A percentile compares a stretch with the other conserved stretches of the same genome.
Conservation (phyloP, 2,329 filamentous ascomycete genomes). For the Zasmidium cellare region DNA sequence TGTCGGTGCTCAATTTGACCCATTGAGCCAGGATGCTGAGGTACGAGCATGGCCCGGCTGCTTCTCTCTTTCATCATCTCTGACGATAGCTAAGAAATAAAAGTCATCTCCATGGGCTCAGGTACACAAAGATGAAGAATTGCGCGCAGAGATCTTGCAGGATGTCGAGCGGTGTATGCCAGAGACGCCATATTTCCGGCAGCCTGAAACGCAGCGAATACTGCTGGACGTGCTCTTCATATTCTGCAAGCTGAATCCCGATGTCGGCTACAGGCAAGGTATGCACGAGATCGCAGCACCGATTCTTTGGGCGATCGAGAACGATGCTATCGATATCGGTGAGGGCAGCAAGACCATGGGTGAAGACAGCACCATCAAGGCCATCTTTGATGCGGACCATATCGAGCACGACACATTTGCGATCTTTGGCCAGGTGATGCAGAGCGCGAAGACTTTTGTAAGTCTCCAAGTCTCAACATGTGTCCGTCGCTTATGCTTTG, state of each 20-base stretch:
- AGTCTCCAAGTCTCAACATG: constrained; percentile 38
- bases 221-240: constrained; percentile 90
- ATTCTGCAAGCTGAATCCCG: constrained; percentile 88
- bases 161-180: constrained; percentile 90
- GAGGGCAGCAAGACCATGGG: constrained; percentile 29
- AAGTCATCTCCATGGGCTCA: constrained; percentile 85
- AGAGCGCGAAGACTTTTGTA: constrained; percentile 67
- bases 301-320: constrained; percentile 78
- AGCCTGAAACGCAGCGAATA: constrained; percentile 73
- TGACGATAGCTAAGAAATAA: constrained; percentile 46
- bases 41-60: constrained; percentile 43
- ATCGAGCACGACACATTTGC: constrained; percentile 90
- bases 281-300: constrained; percentile 97
- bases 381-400: constrained; percentile 66
- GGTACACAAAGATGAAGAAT: constrained; percentile 78
- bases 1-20: constrained; percentile 73
- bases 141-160: constrained; percentile 86
- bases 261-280: constrained; percentile 89
- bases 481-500: constrained; percentile 31
- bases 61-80: constrained; percentile 20
- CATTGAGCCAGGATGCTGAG: constrained; percentile 77
- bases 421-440: constrained; percentile 85
- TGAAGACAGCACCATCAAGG: constrained; percentile 30
- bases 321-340: constrained; percentile 69
- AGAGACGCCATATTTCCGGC: constrained; percentile 86